Evolutionary conservation across 305 asterid genomes (phyloP).

Genomic region (Salvia sclarea): DNA sequence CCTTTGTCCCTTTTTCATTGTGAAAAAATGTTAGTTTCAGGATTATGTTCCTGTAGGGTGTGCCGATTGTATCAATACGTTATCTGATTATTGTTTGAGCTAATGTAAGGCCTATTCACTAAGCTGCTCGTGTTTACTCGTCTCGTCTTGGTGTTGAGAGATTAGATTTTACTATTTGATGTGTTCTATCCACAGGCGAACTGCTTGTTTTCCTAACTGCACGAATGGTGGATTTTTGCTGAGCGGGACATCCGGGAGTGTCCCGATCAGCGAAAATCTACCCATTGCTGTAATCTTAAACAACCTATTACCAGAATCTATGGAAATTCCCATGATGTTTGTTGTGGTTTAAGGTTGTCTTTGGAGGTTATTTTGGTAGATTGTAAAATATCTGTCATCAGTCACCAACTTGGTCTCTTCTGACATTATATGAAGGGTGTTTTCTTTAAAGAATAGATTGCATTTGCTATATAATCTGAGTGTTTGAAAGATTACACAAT

Average conservation of each 20-base stretch:
- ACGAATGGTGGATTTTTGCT: no score
- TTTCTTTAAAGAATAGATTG: no score
- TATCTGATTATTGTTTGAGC: slow-evolving; percentile 31
- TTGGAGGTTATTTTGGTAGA: neutral
- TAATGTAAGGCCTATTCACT: slow-evolving; percentile 24
- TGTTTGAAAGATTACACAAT: no score
- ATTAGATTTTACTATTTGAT: no score
- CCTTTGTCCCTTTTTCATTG: neutral
- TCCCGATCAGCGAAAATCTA: no score
- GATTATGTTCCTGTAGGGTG: slow-evolving; percentile 26
- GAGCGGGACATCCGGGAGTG: no score
- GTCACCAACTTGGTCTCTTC: no score
- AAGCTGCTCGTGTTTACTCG: neutral
- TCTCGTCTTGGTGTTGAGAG: neutral
- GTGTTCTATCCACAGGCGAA: neutral
- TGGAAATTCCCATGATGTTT: no score
- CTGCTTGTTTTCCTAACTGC: neutral
- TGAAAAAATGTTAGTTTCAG: slow-evolving; percentile 20
- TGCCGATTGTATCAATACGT: slow-evolving; percentile 36
- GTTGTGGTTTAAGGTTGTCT: neutral
- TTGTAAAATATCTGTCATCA: neutral
- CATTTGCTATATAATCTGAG: no score
- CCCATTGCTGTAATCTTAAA: no score
- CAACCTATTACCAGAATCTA: no score
- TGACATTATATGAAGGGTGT: no score